These are phyloP conservation scores for Teratosphaeria pseudoeucalypti DNA, from an alignment of 2,329 filamentous ascomycete species.

Conservation along the genomic window DNA sequence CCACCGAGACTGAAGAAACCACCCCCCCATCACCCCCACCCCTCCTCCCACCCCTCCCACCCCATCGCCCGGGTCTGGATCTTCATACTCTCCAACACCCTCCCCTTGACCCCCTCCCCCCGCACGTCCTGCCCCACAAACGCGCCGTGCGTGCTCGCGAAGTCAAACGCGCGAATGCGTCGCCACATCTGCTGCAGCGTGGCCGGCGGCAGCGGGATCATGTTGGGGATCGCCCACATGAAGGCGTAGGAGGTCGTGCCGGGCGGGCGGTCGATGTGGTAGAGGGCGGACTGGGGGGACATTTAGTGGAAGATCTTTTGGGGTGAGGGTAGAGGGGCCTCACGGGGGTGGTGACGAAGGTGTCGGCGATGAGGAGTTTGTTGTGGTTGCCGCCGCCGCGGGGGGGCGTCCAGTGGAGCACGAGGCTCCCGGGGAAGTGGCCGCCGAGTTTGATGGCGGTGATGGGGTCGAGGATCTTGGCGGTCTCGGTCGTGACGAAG, in stretches of 20 bases:
- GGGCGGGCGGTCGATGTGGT: slow-evolving; percentile 30
- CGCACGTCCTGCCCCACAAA: slow-evolving; percentile 56
- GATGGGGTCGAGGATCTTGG: slow-evolving; percentile 38
- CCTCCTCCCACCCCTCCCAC: slow-evolving; percentile 17
- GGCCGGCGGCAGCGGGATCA: slow-evolving; percentile 57
- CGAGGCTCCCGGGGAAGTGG: slow-evolving; percentile 67
- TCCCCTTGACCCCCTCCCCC: slow-evolving; percentile 45
- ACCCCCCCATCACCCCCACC: neutral
- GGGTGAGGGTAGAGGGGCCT: slow-evolving; percentile 7
- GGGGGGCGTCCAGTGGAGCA: slow-evolving; percentile 47
- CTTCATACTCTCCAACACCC: slow-evolving; percentile 66
- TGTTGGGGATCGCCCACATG: slow-evolving; percentile 68
- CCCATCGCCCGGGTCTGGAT: slow-evolving; percentile 47
- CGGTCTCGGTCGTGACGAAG: slow-evolving; percentile 32
- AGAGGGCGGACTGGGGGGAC: slow-evolving; percentile 20
- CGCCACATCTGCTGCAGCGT: slow-evolving; percentile 61
- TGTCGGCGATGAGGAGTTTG: slow-evolving; percentile 65
- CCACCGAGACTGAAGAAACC: no score
- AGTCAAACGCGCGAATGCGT: slow-evolving; percentile 51
- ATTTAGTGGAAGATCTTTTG: neutral
- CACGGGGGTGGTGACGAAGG: slow-evolving; percentile 58
- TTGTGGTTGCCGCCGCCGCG: slow-evolving; percentile 8
- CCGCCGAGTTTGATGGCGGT: slow-evolving; percentile 62
- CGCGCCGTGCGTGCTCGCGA: slow-evolving; percentile 56
- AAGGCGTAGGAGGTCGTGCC: slow-evolving; percentile 51